Evolutionary conservation across 768 basidiomycete genomes (phyloP), one percentile per base, ranked within the genome.

Genomic region (Calocybe cyanea): DNA sequence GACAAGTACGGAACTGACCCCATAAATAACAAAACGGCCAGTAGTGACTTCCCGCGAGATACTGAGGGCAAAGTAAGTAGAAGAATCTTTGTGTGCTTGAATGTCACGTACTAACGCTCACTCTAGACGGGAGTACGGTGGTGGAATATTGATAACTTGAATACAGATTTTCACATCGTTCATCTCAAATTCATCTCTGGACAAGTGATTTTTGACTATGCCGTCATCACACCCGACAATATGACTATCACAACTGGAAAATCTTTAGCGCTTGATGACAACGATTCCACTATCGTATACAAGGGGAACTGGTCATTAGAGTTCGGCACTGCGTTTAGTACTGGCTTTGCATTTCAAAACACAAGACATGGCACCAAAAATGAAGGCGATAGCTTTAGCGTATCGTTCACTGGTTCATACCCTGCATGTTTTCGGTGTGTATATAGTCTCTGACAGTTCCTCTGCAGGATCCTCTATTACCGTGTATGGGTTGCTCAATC

Each of bases 221-320:
- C 37, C 2, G 38, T 49, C 9, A 38, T 41, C 11, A 49, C 48
- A 8, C 48, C 48, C 18, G 7, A 11, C 15, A 3, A n/a, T 8
- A 17, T 21, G 3, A 20, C n/a, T 7, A 33, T 13, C 8, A 15
- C 44, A 10, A 10, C 9, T 28, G n/a, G 24, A 17, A 40, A 49
- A 21, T 44, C 28, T 1, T 36, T 49, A 21, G 42, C 25, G 0
- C 23, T 49, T 2, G 48, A 49, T 21, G 48, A 49, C 36, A 44
- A 19, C 11, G 48, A 49, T 28, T 23, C 43, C 2, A 15, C 25
- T 8, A 49, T 49, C 7, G 40, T 40, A 2, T 49, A 49, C 19
- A 45, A 4, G 0, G 48, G 48, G 6, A 35, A n/a, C 10, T 44
- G 48, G 48, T 28, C 18, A 1, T 41, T 43, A 18, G 18, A 45